Conservation (phyloP, 2,329 filamentous ascomycete genomes). For the Epichloe glyceriae region DNA sequence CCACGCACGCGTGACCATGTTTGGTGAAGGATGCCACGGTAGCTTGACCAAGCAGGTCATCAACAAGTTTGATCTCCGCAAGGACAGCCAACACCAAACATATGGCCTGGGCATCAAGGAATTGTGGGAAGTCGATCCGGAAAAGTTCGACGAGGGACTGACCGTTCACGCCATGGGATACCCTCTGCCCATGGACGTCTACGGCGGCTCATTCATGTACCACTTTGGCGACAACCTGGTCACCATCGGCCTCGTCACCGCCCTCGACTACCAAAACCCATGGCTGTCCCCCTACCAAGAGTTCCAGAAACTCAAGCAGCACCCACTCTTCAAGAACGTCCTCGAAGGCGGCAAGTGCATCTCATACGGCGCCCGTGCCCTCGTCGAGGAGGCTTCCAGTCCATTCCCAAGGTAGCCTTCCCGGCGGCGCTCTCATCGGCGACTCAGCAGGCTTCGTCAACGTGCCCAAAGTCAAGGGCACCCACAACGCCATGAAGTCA, state of each 20-base stretch:
- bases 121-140: constrained; percentile 90
- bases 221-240: constrained; percentile 98
- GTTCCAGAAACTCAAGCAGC: constrained; percentile 97
- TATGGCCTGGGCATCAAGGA: constrained; percentile 94
- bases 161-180: constrained; percentile 89
- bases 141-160: constrained; percentile 79
- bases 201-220: constrained; percentile 98
- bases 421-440: constrained; percentile 86
- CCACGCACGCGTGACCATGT: constrained; percentile 79
- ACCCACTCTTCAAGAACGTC: constrained; percentile 74
- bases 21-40: constrained; percentile 91
- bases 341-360: constrained; percentile 97
- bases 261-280: constrained; percentile 90
- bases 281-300: constrained; percentile 93
- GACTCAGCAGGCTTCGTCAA: constrained; percentile 96
- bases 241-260: constrained; percentile 79
- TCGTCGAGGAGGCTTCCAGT: constrained; percentile 96
- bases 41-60: constrained; percentile 90
- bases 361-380: constrained; percentile 82
- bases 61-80: constrained; percentile 82
- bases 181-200: constrained; percentile 75
- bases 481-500: constrained; percentile 93
- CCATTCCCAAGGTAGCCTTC: constrained; percentile 92
- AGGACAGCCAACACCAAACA: constrained; percentile 85
- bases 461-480: constrained; percentile 96